Percentiles rank a stretch among this genome's conserved stretches.
Conservation (phyloP, 2,329 filamentous ascomycete species). For the Penicillium sp. region DNA sequence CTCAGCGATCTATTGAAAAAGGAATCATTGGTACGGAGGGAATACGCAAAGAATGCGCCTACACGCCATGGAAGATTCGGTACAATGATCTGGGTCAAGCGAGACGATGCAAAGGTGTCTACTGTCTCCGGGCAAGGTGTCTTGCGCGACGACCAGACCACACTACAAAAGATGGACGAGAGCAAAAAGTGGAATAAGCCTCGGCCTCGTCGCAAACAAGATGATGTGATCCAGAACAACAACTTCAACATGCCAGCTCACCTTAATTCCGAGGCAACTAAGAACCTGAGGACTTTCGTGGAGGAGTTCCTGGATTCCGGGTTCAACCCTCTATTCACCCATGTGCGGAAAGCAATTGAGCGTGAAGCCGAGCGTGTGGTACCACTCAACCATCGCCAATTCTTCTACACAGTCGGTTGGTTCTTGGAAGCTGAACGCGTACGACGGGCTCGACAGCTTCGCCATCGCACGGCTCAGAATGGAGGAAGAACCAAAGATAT, state of each 20-base stretch:
- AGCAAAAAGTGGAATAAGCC: conserved; percentile 89
- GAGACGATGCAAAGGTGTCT: conserved; percentile 77
- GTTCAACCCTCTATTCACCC: conserved; percentile 87
- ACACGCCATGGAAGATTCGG: conserved; percentile 92
- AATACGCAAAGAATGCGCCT: conserved; percentile 73
- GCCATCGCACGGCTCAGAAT: conserved; percentile 47
- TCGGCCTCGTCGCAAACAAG: conserved; percentile 59
- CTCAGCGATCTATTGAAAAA: conserved; percentile 72
- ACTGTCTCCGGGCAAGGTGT: conserved; percentile 87
- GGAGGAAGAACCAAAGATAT: conserved; percentile 53
- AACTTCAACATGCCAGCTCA: conserved; percentile 74
- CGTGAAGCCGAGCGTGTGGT: conserved; percentile 80
- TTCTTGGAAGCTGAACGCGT: conserved; percentile 82
- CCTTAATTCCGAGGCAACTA: conserved; percentile 70
- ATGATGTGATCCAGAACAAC: conserved; percentile 58
- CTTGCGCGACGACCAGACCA: conserved; percentile 67
- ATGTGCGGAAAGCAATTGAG: conserved; percentile 84
- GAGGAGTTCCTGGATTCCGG: conserved; percentile 92
- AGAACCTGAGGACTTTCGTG: conserved; percentile 75
- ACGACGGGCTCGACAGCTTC: conserved; percentile 61
- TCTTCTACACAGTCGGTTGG: conserved; percentile 90
- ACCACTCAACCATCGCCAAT: conserved; percentile 75
- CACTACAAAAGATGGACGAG: conserved; percentile 83
- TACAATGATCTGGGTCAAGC: conserved; percentile 94
- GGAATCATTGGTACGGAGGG: conserved; percentile 77